Evolutionary conservation across 1,284 basidiomycete genomes (phyloP), one percentile per base, ranked within the genome.

Genomic region (Apiotrichum brassicae): DNA sequence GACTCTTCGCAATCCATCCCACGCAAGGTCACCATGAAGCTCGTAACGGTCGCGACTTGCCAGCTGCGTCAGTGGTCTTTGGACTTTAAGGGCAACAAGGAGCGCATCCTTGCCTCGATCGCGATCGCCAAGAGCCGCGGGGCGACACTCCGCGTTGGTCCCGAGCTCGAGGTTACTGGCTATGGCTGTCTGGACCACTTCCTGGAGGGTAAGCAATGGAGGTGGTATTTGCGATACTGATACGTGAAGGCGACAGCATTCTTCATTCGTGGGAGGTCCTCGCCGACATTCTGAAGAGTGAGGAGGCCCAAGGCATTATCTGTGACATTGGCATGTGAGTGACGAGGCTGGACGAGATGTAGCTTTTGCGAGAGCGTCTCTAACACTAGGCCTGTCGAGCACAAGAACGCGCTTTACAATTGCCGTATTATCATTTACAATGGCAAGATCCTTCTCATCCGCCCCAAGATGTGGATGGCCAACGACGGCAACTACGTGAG

Each of bases 391-490:
- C 94, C 95, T 1, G 80, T 97, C 43, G 80, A 85, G 4, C 95
- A 97, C 78, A 95, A 97, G 78, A 95, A 94, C 63, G 90, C 91
- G 44, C 91, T 87, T 54, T 98, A 97, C 77, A 98, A 98, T 68
- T 97, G 92, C 70, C 84, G 95, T 18, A 78, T 97, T 30, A 85
- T 97, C 63, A 81, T 94, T 34, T 79, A 91, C 65, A 79, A 94
- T 71, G 79, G 82, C 41, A 81, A 89, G 73, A 91, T 98, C 57
- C 72, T 97, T 1, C 80, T 95, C 60, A 97, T 98, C 60, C 82
- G 95, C 12, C 95, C 94, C 0, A 98, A 98, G 76, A 93, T 98
- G 91, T 98, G 94, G 94, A 79, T 98, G 53, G 94, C 94, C 3
- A 98, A 98, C 65, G 92, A 97, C 63, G 94, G 94, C 11, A 97